These are phyloP conservation scores for Niveomyces coronatus DNA, from an alignment of 2,329 filamentous ascomycete genomes.

Conservation along the genomic window DNA sequence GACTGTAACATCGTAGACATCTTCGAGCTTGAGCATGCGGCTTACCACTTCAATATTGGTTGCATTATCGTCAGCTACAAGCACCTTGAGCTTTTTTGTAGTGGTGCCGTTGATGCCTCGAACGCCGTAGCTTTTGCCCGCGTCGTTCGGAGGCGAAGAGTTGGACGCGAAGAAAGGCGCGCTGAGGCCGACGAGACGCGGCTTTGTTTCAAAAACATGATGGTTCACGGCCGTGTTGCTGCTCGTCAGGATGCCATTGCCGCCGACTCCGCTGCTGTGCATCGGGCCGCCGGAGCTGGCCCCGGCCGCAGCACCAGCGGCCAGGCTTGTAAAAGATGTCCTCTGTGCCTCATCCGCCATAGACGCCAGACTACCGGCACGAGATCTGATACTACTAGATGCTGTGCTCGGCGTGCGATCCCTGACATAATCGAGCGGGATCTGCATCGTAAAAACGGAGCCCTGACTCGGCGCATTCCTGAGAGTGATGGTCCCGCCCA, in stretches of 20 bases:
- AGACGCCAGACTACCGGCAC: slow-evolving; percentile 36
- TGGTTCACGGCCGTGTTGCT: neutral
- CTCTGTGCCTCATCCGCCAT: neutral
- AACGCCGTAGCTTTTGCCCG: neutral
- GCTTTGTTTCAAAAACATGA: slow-evolving; percentile 36
- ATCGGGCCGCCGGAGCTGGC: neutral
- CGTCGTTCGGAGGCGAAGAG: slow-evolving; percentile 15
- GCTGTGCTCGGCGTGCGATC: slow-evolving; percentile 38
- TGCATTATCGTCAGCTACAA: slow-evolving; percentile 67
- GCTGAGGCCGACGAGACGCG: slow-evolving; percentile 71
- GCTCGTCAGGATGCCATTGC: neutral
- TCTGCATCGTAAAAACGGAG: slow-evolving; percentile 71
- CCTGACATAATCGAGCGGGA: slow-evolving; percentile 68
- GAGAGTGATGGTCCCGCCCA: slow-evolving; percentile 68
- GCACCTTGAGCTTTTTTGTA: slow-evolving; percentile 52
- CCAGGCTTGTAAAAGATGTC: slow-evolving; percentile 3
- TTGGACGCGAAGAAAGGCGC: slow-evolving; percentile 65
- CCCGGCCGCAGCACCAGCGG: slow-evolving; percentile 5
- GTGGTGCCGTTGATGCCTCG: slow-evolving; percentile 11
- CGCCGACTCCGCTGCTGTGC: neutral
- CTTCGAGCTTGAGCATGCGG: slow-evolving; percentile 62
- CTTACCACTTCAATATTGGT: slow-evolving; percentile 50
- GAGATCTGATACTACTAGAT: slow-evolving; percentile 21
- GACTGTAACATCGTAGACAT: slow-evolving; percentile 76
- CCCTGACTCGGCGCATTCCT: slow-evolving; percentile 63